A percentile compares a stretch with the other conserved stretches of the same genome.
These are phyloP conservation scores for Myxozyma neotropica DNA, from an alignment of 805 yeast genomes.

Conservation along the genomic window DNA sequence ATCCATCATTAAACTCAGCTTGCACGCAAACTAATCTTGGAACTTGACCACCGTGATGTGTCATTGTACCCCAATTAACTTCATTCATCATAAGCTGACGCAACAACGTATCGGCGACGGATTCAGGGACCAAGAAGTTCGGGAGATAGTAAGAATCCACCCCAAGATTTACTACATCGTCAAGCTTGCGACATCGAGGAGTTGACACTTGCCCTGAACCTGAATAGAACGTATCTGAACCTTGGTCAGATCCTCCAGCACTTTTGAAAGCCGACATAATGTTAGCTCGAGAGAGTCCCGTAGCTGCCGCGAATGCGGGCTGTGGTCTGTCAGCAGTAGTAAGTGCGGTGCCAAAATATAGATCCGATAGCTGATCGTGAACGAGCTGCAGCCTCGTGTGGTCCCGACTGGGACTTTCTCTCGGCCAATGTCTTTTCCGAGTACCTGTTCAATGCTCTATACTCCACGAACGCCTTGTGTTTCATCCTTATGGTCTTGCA, in stretches of 20 bases:
- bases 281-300: background rate
- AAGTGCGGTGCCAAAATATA: background rate
- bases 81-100: conserved; percentile 14
- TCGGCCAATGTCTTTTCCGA: too few species aligned
- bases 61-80: conserved; percentile 23
- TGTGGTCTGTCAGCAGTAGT: background rate
- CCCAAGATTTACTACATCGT: background rate
- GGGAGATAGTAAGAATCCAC: conserved; percentile 20
- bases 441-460: conserved; percentile 74
- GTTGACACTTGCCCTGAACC: background rate
- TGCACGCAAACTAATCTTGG: conserved; percentile 34
- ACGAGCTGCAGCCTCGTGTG: too few species aligned
- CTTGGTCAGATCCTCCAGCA: background rate
- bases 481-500: conserved; percentile 80
- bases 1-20: conserved; percentile 23
- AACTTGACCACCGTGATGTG: conserved; percentile 30
- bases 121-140: conserved; percentile 11
- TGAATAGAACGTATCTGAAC: background rate
- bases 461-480: conserved; percentile 79
- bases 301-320: conserved; percentile 5
- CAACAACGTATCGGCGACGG: conserved; percentile 13
- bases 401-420: too few species aligned
- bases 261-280: background rate
- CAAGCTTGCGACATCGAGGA: conserved; percentile 5
- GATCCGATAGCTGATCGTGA: too few species aligned